Conservation (phyloP, 768 basidiomycete genomes). For the Lactarius sp. region DNA sequence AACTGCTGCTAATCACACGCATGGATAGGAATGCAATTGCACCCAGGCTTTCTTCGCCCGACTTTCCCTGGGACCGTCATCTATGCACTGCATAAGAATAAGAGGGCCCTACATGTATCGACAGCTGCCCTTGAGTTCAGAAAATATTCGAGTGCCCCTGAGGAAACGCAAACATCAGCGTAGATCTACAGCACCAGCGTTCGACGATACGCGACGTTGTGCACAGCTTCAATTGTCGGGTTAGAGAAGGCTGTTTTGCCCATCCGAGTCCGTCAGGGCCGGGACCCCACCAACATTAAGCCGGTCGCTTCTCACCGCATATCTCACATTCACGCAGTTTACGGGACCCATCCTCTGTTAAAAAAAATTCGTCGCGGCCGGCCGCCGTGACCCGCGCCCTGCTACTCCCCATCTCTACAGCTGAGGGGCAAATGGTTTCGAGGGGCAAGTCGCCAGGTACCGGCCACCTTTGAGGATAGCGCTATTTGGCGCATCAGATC, state of each 20-base stretch:
- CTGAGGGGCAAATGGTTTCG: conserved; percentile 35
- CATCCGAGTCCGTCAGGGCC: too few species aligned
- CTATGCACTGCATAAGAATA: background rate
- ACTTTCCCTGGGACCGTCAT: background rate
- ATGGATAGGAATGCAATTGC: conserved; percentile 8
- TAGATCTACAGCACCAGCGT: too few species aligned
- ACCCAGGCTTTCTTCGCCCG: background rate
- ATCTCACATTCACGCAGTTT: background rate
- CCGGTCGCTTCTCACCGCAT: background rate
- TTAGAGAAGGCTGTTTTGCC: too few species aligned
- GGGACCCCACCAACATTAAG: too few species aligned
- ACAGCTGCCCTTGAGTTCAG: too few species aligned
- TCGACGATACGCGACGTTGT: too few species aligned
- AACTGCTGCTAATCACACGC: conserved; percentile 9
- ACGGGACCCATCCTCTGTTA: conserved; percentile 24
- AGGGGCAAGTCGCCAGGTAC: conserved; percentile 31
- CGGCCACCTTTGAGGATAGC: background rate
- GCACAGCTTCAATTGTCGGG: too few species aligned
- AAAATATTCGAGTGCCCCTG: too few species aligned
- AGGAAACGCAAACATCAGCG: too few species aligned
- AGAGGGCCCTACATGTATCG: background rate
- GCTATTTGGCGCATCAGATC: conserved; percentile 26
- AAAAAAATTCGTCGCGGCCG: conserved; percentile 32
- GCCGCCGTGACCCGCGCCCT: too few species aligned
- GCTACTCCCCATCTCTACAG: conserved; percentile 31